phyloP scores from a whole-genome alignment of 371 early-diverging fungal genomes.

The Mucor lusitanicus region DNA sequence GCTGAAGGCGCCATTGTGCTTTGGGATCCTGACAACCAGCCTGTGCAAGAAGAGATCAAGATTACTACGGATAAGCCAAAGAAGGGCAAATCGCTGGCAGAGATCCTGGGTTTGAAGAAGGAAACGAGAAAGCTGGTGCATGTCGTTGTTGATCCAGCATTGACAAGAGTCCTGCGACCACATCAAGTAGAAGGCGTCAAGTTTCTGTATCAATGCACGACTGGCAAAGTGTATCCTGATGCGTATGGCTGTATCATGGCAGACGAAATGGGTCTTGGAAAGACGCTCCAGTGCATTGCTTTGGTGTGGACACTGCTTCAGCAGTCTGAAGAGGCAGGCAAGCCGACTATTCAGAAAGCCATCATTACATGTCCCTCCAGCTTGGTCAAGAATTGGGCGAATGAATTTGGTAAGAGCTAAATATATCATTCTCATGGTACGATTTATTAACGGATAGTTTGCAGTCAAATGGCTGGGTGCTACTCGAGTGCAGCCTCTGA shows the following conservation, averaged over 20 bases:
- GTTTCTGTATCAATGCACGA: constrained; percentile 92
- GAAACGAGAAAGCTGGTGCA: constrained; percentile 54
- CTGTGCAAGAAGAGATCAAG: constrained; percentile 35
- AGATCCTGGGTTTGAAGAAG: constrained; percentile 57
- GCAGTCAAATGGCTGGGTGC: constrained; percentile 91
- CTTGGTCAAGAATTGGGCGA: constrained; percentile 87
- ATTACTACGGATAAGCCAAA: constrained; percentile 34
- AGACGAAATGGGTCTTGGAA: constrained; percentile 98
- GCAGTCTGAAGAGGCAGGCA: constrained; percentile 87
- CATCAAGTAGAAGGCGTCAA: constrained; percentile 93
- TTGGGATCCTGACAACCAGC: constrained; percentile 72
- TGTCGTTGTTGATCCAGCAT: constrained; percentile 82
- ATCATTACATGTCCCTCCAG: constrained; percentile 85
- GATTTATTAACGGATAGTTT: constrained; percentile 1
- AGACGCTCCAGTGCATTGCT: constrained; percentile 92
- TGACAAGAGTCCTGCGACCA: constrained; percentile 86
- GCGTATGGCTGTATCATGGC: constrained; percentile 93
- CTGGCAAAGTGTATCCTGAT: constrained; percentile 68
- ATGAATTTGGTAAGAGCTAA: constrained; percentile 65
- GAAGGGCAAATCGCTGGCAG: constrained; percentile 44
- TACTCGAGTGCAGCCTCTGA: constrained; percentile 75
- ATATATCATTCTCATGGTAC: not conserved
- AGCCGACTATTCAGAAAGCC: constrained; percentile 91
- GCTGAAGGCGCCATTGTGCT: constrained; percentile 85
- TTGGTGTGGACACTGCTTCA: constrained; percentile 93